phyloP scores from a whole-genome alignment of 2,329 filamentous ascomycete species.

The Phaeosphaeriaceae sp. region DNA sequence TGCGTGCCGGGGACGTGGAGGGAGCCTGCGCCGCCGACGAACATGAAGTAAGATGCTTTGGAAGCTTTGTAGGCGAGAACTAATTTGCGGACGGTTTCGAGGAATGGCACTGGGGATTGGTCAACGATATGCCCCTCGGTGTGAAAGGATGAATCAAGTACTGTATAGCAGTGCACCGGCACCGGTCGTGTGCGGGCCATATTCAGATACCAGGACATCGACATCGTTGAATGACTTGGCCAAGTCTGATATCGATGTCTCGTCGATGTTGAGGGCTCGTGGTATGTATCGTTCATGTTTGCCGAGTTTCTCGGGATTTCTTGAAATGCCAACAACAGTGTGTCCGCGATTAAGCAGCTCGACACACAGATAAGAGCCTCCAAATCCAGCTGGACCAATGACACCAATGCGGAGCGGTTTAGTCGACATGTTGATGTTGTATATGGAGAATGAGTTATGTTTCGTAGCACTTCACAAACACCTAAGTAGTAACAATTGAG shows the following conservation, averaged over 20 bases:
- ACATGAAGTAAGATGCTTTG: slow-evolving; percentile 40
- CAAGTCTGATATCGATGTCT: slow-evolving; percentile 30
- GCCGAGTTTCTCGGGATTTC: slow-evolving; percentile 41
- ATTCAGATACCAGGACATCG: slow-evolving; percentile 44
- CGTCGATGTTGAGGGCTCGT: slow-evolving; percentile 34
- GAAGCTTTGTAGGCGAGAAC: slow-evolving; percentile 41
- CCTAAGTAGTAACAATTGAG: background rate
- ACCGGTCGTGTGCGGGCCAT: slow-evolving; percentile 39
- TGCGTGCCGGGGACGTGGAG: slow-evolving; percentile 36
- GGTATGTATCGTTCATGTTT: slow-evolving; percentile 40
- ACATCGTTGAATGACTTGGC: slow-evolving; percentile 34
- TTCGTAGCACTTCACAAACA: background rate
- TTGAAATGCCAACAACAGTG: slow-evolving; percentile 44
- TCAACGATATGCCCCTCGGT: slow-evolving; percentile 21
- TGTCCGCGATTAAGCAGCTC: slow-evolving; percentile 46
- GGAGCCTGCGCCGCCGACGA: slow-evolving; percentile 45
- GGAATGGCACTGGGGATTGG: slow-evolving; percentile 43
- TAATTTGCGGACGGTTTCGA: slow-evolving; percentile 45
- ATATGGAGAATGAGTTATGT: background rate
- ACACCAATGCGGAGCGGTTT: slow-evolving; percentile 34
- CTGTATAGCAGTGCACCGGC: background rate
- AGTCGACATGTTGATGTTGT: background rate
- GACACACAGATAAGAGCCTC: slow-evolving; percentile 42
- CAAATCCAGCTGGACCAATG: slow-evolving; percentile 45
- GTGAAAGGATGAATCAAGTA: background rate